Percentiles rank a stretch among this genome's conserved stretches.
Conservation (phyloP, 306 rosid species). For the Pterocarpus macrocarpus region DNA sequence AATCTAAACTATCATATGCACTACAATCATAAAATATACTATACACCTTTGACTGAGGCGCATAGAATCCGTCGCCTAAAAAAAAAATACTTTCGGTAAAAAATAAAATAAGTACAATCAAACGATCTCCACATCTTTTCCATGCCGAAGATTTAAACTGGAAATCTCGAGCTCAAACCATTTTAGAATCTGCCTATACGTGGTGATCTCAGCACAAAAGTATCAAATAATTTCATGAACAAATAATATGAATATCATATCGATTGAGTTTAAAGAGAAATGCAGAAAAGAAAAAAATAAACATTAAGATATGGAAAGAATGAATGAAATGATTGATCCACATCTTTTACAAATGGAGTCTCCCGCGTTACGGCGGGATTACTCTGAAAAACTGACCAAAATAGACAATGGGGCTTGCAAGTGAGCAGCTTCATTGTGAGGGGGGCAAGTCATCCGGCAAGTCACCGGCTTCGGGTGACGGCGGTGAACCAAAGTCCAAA, state of each 20-base stretch:
- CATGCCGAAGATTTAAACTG: background rate
- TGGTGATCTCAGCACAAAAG: background rate
- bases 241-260: background rate
- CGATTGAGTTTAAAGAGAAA: background rate
- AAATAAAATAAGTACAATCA: too few relatives aligned
- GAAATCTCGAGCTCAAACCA: slow-evolving; percentile 17
- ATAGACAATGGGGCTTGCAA: slow-evolving; percentile 39
- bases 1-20: too few relatives aligned
- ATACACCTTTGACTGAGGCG: too few relatives aligned
- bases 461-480: slow-evolving; percentile 54
- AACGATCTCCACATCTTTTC: background rate
- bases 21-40: too few relatives aligned
- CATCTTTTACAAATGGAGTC: slow-evolving; percentile 45
- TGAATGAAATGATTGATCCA: slow-evolving; percentile 67
- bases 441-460: slow-evolving; percentile 63
- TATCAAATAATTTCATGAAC: slow-evolving; percentile 9
- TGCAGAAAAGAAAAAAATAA: background rate
- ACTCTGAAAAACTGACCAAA: slow-evolving; percentile 37
- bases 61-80: too few relatives aligned
- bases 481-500: slow-evolving; percentile 70
- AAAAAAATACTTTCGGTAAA: too few relatives aligned
- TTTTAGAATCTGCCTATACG: background rate
- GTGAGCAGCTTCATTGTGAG: slow-evolving; percentile 53
- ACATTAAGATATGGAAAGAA: slow-evolving; percentile 60
- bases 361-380: slow-evolving; percentile 34